phyloP scores from a whole-genome alignment of 2,329 filamentous ascomycete genomes.

The Aciculosporium take region DNA sequence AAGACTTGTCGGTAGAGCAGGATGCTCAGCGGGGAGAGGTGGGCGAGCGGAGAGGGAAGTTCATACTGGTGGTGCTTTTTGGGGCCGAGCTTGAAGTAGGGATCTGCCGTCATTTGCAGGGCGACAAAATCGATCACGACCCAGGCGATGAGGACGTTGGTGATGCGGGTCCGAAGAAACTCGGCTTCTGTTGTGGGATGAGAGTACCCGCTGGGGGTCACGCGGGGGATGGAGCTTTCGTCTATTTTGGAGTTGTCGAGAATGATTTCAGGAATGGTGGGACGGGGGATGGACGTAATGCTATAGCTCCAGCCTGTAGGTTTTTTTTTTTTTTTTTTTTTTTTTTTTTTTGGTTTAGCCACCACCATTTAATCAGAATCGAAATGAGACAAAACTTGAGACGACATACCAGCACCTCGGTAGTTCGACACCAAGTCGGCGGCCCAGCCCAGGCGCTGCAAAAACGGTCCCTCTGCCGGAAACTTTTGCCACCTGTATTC shows the following conservation, averaged over 20 bases:
- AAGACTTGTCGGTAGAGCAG: slow-evolving; percentile 42
- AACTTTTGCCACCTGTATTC: slow-evolving; percentile 49
- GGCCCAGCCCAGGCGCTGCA: slow-evolving; percentile 39
- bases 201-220: slow-evolving; percentile 31
- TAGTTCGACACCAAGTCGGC: slow-evolving; percentile 40
- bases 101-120: slow-evolving; percentile 56
- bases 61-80: slow-evolving; percentile 19
- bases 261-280: slow-evolving; percentile 22
- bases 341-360: background rate
- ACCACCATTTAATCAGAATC: background rate
- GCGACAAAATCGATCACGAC: slow-evolving; percentile 57
- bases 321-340: background rate
- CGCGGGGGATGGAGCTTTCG: slow-evolving; percentile 26
- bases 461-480: slow-evolving; percentile 33
- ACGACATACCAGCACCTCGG: slow-evolving; percentile 36
- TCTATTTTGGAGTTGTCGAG: slow-evolving; percentile 23
- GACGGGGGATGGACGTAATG: slow-evolving; percentile 34
- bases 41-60: slow-evolving; percentile 27
- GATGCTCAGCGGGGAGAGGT: slow-evolving; percentile 30
- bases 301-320: slow-evolving; percentile 42
- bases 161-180: slow-evolving; percentile 32
- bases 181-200: slow-evolving; percentile 26
- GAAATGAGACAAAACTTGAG: background rate
- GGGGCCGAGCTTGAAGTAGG: slow-evolving; percentile 55
- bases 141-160: slow-evolving; percentile 41